Evolutionary conservation across 2,329 filamentous ascomycete genomes (phyloP).

Genomic region (Thielaviopsis musarum): DNA sequence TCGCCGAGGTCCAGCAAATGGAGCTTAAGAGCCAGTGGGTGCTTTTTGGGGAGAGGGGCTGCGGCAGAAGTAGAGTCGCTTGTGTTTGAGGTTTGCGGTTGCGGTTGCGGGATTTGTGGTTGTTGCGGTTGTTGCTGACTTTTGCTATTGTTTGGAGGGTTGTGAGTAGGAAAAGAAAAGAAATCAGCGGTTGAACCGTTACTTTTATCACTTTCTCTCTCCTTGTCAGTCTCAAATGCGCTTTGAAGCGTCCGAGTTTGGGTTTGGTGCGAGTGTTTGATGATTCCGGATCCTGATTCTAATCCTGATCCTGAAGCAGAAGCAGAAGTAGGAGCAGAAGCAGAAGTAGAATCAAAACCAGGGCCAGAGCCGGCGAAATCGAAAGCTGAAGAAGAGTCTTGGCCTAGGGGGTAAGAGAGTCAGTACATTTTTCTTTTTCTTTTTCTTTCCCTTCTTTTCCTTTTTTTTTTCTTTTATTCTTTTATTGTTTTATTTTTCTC

Average conservation of each 20-base stretch:
- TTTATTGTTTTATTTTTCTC: background rate
- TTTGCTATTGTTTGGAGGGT: background rate
- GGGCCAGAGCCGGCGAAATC: background rate
- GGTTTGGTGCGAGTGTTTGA: background rate
- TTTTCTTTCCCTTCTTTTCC: background rate
- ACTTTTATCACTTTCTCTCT: background rate
- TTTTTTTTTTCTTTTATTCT: background rate
- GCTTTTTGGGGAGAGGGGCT: background rate
- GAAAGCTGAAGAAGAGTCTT: background rate
- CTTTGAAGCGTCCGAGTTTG: background rate
- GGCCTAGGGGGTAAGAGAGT: background rate
- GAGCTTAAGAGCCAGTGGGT: constrained; percentile 1
- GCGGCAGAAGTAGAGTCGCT: background rate
- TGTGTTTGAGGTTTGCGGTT: background rate
- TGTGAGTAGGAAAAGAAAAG: background rate
- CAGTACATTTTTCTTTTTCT: background rate
- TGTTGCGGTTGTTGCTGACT: background rate
- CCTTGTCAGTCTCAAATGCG: background rate
- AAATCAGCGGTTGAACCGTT: background rate
- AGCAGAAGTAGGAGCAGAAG: background rate
- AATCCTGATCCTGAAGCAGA: background rate
- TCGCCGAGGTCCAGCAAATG: constrained; percentile 3
- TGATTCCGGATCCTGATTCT: background rate
- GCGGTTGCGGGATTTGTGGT: background rate
- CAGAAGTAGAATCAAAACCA: background rate